Conservation (phyloP, 805 yeast genomes). For the Sungouiella blattae region DNA sequence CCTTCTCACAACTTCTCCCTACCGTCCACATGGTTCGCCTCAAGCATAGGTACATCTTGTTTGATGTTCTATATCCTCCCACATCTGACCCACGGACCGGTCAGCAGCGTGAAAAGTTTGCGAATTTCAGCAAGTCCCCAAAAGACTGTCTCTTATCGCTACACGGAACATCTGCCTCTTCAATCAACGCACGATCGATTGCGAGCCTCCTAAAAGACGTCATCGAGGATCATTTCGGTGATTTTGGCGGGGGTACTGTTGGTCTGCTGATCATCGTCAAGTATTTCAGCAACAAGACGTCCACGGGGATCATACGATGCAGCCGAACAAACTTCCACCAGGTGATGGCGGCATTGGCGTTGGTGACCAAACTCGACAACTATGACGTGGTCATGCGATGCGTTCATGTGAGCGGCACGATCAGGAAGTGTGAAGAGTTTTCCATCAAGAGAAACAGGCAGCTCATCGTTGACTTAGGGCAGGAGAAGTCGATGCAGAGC, state of each 20-base stretch:
- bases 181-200: conserved; percentile 48
- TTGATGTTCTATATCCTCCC: conserved; percentile 72
- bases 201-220: conserved; percentile 51
- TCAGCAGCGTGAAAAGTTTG: conserved; percentile 15
- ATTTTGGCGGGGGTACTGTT: conserved; percentile 65
- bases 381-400: conserved; percentile 54
- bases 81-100: conserved; percentile 9
- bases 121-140: conserved; percentile 25
- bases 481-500: conserved; percentile 7
- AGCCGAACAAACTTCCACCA: conserved; percentile 59
- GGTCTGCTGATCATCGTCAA: conserved; percentile 61
- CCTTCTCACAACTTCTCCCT: no score
- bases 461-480: conserved; percentile 23
- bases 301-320: conserved; percentile 81
- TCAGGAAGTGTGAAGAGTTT: conserved; percentile 73
- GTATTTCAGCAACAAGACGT: conserved; percentile 76
- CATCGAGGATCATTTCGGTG: conserved; percentile 70
- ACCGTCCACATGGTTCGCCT: conserved; percentile 69
- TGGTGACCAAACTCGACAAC: conserved; percentile 51
- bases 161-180: conserved; percentile 49
- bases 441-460: conserved; percentile 50
- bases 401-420: conserved; percentile 78
- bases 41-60: conserved; percentile 78
- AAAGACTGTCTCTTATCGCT: conserved; percentile 41
- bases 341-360: conserved; percentile 64